Evolutionary conservation across 108 stramenopile genomes (phyloP), one percentile per base, ranked within the genome.

Genomic region (Stephanodiscus minutulus): DNA sequence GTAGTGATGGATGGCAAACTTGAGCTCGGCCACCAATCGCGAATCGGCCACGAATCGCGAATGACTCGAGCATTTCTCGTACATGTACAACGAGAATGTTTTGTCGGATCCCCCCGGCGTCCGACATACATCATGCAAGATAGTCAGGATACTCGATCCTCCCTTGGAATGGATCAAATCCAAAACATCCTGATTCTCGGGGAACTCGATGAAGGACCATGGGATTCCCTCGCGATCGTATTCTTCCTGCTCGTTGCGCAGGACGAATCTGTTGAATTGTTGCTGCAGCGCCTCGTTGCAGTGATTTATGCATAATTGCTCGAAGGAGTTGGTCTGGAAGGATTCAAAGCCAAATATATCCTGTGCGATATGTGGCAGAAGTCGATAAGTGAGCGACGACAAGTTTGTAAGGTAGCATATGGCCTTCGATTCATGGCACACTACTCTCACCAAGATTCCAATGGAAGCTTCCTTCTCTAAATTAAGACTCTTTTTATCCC

Each of bases 321-420:
- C 97, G 76, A 96, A 97, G 70, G 75, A 86, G 83, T 98, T 91
- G 56, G 66, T 68, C 57, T 91, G 79, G 59, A 94, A 94, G 54
- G 96, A 91, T 70, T 99, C 98, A 68, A 99, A 99, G 17, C 98
- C 98, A 77, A 97, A 99, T 29, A 98, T 98, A 69, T 98, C 97
- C 6, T 97, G 73, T 9, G 98, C 97, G 65, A 97, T n/a, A n/a
- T n/a, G 31, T 4, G 31, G 3, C 3, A 33, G 31, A 33, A 33
- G 2, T 33, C 31, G 5, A 4, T 96, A 60, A 97, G 97, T 54
- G 96, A 97, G 22, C 85, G 85, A 50, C 44, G 73, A 35, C 61
- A 50, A 20, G 63, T 44, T 15, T 68, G 70, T 33, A 66, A 33
- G 35, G 48, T 47, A 10, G 67, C 73, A 21, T 31, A 57, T n/a